Evolutionary conservation across 495 filamentous ascomycete species (phyloP).

Genomic region (Lophiotrema nucula): DNA sequence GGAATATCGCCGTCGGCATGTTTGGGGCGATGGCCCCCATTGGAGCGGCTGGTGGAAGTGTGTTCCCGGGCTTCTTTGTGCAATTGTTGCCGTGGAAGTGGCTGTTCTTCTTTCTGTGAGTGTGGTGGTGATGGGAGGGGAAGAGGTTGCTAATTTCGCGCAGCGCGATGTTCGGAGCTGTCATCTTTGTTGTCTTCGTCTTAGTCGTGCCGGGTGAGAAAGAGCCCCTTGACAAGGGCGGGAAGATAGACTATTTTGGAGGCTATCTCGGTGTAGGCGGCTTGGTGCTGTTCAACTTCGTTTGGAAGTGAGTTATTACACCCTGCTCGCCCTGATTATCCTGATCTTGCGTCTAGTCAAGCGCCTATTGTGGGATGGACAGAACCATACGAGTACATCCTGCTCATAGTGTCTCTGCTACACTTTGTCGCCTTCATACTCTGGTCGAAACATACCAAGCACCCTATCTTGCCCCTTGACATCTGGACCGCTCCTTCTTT

Average conservation of each 20-base stretch:
- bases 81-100: conserved; percentile 39
- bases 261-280: conserved; percentile 33
- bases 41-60: conserved; percentile 35
- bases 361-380: conserved; percentile 35
- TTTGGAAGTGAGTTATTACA: no score
- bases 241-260: no score
- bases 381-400: conserved; percentile 35
- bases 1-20: conserved; percentile 39
- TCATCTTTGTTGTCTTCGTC: no score
- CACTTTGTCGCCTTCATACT: conserved; percentile 31
- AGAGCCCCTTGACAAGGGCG: no score
- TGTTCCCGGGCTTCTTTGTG: conserved; percentile 33
- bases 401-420: conserved; percentile 35
- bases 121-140: no score
- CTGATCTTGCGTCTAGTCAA: no score
- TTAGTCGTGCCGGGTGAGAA: no score
- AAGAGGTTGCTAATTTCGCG: no score
- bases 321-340: no score
- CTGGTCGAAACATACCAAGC: conserved; percentile 32
- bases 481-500: no score
- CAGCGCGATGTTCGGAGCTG: no score
- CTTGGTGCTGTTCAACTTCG: conserved; percentile 38
- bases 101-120: no score
- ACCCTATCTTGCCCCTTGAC: conserved; percentile 36
- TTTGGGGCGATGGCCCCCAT: conserved; percentile 37